Evolutionary conservation across 257 asterid species (phyloP).

Genomic region (Solanum tarapatanum): DNA sequence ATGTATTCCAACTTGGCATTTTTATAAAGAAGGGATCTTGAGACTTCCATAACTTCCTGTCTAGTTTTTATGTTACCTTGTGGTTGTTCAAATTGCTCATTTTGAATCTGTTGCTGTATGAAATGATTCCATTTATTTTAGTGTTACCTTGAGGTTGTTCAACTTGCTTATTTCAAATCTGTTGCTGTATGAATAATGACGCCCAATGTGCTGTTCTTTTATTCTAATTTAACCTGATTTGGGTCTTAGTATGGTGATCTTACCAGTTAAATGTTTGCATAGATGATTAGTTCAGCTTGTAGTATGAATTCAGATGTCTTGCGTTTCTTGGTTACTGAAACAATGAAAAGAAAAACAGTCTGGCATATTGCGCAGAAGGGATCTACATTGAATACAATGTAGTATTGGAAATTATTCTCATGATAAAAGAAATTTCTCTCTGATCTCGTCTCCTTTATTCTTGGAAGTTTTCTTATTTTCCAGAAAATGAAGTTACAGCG

Average conservation of each 20-base stretch:
- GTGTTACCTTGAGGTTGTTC: not conserved
- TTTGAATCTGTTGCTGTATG: not conserved
- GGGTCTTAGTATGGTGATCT: not conserved
- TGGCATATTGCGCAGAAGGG: not conserved
- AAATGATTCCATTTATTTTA: not conserved
- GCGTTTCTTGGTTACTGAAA: not conserved
- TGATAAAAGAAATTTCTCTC: not conserved
- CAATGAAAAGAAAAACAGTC: not conserved
- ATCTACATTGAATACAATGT: not conserved
- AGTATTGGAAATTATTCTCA: not conserved
- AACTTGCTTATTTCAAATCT: not conserved
- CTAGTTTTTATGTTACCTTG: not conserved
- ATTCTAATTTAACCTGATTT: not conserved
- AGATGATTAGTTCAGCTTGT: not conserved
- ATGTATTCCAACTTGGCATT: not conserved
- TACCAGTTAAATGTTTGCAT: not conserved
- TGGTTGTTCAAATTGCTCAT: not conserved
- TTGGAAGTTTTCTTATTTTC: not conserved
- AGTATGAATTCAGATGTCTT: not conserved
- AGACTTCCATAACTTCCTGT: not conserved
- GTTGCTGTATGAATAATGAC: not conserved
- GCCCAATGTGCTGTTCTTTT: not conserved
- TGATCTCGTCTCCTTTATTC: not conserved
- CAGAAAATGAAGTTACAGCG: not conserved
- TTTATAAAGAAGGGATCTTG: not conserved